Evolutionary conservation across 805 yeast species (phyloP), one percentile per base, ranked within the genome.

Genomic region (Candida caryicola): DNA sequence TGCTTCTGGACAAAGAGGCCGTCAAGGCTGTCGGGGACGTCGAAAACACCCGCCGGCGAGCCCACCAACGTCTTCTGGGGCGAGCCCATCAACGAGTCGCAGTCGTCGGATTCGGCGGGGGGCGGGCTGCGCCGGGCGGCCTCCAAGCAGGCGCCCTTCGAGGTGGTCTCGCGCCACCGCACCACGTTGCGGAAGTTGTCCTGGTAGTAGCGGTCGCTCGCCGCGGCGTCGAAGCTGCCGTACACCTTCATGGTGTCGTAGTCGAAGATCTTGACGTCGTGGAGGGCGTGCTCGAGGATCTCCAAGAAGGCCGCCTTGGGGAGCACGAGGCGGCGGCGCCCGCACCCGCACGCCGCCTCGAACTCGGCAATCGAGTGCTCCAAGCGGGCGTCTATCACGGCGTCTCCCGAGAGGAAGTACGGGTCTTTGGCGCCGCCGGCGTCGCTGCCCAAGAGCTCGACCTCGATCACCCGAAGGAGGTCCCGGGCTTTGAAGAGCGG

Each of bases 1-100:
- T 4, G 5, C 2, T 8, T 16, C 13, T 23, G 3, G 6, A 17
- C 21, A 16, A 19, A 33, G 14, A 23, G 17, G 13, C 31, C 30
- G 23, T 33, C 41, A 9, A 37, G 5, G 15, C 26, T 8, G n/a
- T 21, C 27, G 13, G 29, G 17, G 9, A 21, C 29, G 19, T 29
- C 28, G n/a, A 23, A 33, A 6, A 37, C 9, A 17, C 29, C 27
- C 2, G 15, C 14, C 0, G 40, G 40, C 4, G 40, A 37, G 3
- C 35, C 25, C 14, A 18, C 16, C 7, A 23, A 14, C 6, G 23
- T 26, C 25, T 21, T 21, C 25, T 21, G 25, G 1, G 44, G 23
- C 3, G 32, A 13, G 13, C 44, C 56, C 55, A 54, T 52, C 18
- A 53, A 41, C n/a, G 58, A 46, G n/a, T 41, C 50, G 1, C 46